phyloP scores from a whole-genome alignment of 768 basidiomycete genomes.

The Hypholoma sublateritium region DNA sequence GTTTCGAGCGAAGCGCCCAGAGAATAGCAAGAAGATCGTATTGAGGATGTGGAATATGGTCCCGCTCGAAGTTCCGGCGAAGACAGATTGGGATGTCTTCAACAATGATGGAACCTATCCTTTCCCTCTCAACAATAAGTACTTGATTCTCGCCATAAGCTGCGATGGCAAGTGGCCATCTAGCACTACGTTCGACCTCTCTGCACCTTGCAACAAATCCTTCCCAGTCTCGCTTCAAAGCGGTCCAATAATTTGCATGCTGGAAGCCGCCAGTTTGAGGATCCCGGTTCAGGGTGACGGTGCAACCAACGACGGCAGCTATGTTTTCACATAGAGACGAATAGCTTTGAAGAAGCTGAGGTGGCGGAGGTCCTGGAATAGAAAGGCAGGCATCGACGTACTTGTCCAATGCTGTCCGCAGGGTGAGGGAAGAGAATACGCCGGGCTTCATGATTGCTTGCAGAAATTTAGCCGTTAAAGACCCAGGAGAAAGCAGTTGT shows the following conservation, averaged over 20 bases:
- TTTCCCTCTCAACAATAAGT: constrained; percentile 75
- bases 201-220: constrained; percentile 90
- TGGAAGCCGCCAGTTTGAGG: constrained; percentile 78
- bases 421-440: constrained; percentile 80
- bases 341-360: constrained; percentile 63
- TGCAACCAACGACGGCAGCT: constrained; percentile 83
- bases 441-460: constrained; percentile 84
- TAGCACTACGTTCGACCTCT: constrained; percentile 84
- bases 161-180: constrained; percentile 76
- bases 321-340: constrained; percentile 72
- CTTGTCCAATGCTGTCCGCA: constrained; percentile 79
- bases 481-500: constrained; percentile 66
- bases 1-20: constrained; percentile 60
- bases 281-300: constrained; percentile 71
- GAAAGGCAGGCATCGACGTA: constrained; percentile 76
- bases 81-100: constrained; percentile 71
- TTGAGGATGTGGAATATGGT: constrained; percentile 46
- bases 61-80: constrained; percentile 46
- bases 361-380: constrained; percentile 54
- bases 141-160: constrained; percentile 44
- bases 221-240: constrained; percentile 92
- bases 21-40: constrained; percentile 59
- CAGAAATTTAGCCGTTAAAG: constrained; percentile 78
- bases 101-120: constrained; percentile 58
- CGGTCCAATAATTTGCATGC: constrained; percentile 79